Evolutionary conservation across 2,329 filamentous ascomycete species (phyloP), one percentile per base, ranked within the genome.

Genomic region (Aureobasidium pullulans): DNA sequence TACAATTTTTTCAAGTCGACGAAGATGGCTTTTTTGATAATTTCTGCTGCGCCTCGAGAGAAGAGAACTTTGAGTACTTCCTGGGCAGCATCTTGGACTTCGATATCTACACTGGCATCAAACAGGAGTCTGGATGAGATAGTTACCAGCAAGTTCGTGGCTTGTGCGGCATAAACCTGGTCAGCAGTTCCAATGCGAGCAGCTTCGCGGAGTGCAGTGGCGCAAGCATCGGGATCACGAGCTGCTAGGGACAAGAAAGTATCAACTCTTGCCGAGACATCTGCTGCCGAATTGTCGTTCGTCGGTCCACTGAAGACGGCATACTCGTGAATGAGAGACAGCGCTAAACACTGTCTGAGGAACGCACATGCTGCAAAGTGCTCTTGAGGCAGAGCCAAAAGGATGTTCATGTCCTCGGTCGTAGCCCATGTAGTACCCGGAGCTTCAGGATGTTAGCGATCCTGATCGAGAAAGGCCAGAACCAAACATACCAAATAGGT

Each of bases 61-160:
- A 58, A 43, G 6, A 58, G 44, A 44, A 4, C n/a, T 5, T 29
- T 11, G 2, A 61, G 46, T 4, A 61, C 52, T 9, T 57, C 53
- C 36, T 61, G 60, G 2, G 60, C 60, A 31, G 60, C 52, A 16
- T 56, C 46, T 36, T 52, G 36, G 15, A 61, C 60, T 34, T 61
- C 60, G 11, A 57, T 36, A 19, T 61, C 53, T 11, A 48, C 39
- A 6, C 34, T n/a, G 8, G 29, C 31, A 9, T 40, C 40, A 13
- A 39, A 39, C 4, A 61, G 23, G 6, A 61, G 44, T 11, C 39
- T 58, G 36, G 34, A 13, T 11, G 43, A 29, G 15, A 61, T 16
- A 2, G 10, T 34, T 11, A 37, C 16, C 19, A 61, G 34, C 19
- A 47, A 19, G 13, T 47, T 32, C 10, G 29, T 42, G n/a, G 60